Conservation (phyloP, 768 basidiomycete genomes). For the Agaricus subrufescens region DNA sequence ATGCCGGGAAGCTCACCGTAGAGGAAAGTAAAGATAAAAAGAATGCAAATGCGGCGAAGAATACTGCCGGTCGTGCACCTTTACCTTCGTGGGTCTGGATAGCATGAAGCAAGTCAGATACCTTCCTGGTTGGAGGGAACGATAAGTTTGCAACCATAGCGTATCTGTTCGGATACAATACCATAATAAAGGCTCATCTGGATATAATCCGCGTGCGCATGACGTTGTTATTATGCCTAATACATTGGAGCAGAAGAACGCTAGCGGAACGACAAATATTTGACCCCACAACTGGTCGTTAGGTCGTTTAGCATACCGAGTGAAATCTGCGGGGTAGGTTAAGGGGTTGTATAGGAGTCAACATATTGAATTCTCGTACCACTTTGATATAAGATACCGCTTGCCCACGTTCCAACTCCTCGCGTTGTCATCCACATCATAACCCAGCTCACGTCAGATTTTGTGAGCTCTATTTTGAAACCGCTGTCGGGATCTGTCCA, state of each 20-base stretch:
- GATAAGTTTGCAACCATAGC: neutral
- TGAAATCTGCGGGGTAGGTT: constrained; percentile 19
- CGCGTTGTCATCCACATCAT: constrained; percentile 27
- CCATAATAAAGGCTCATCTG: constrained; percentile 25
- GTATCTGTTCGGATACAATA: neutral
- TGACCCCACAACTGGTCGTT: constrained; percentile 27
- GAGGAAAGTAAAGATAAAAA: constrained; percentile 25
- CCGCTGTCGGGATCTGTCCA: constrained; percentile 22
- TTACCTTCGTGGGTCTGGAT: constrained; percentile 23
- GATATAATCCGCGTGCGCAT: constrained; percentile 22
- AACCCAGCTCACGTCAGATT: constrained; percentile 21
- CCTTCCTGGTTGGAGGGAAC: constrained; percentile 16
- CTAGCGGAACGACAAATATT: constrained; percentile 24
- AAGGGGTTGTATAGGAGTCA: neutral
- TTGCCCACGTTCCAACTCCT: constrained; percentile 27
- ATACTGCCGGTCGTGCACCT: constrained; percentile 25
- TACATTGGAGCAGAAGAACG: constrained; percentile 24
- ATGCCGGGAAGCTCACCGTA: constrained; percentile 15
- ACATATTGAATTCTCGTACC: constrained; percentile 6
- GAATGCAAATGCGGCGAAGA: constrained; percentile 26
- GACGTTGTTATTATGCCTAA: constrained; percentile 26
- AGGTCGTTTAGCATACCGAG: constrained; percentile 24
- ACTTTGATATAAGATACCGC: constrained; percentile 18
- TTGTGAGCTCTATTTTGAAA: constrained; percentile 19
- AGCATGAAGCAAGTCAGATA: constrained; percentile 25